phyloP scores from a whole-genome alignment of 2,329 filamentous ascomycete genomes.

The Exophiala bonariae region DNA sequence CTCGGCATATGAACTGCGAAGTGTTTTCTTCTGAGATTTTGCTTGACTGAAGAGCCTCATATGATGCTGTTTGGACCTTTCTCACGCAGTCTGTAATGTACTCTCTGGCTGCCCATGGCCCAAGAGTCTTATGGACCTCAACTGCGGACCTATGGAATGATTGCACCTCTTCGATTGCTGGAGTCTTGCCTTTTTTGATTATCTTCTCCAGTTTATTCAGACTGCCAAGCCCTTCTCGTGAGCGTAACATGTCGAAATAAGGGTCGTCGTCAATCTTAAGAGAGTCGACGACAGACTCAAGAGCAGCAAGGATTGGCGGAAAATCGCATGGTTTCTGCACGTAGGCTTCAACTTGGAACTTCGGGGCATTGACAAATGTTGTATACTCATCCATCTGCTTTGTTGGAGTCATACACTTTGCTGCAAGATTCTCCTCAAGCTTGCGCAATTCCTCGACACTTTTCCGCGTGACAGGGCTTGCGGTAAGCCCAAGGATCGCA shows the following conservation, averaged over 20 bases:
- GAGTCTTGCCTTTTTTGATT: constrained; percentile 35
- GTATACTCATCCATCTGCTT: constrained; percentile 68
- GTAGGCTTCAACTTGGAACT: constrained; percentile 46
- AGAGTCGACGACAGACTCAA: constrained; percentile 42
- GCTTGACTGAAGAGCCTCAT: not conserved
- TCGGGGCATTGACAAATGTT: constrained; percentile 67
- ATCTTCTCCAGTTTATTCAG: constrained; percentile 30
- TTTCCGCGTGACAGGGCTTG: constrained; percentile 67
- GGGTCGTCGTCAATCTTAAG: constrained; percentile 65
- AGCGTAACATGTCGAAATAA: constrained; percentile 51
- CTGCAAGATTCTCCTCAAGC: constrained; percentile 70
- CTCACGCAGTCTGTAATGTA: constrained; percentile 58
- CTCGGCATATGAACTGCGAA: constrained; percentile 9
- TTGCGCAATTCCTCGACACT: constrained; percentile 32
- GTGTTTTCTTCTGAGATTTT: not conserved
- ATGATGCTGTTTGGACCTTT: constrained; percentile 28
- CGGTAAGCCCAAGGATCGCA: constrained; percentile 74
- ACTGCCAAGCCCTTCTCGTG: constrained; percentile 37
- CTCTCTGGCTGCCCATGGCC: constrained; percentile 67
- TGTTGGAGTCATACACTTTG: constrained; percentile 68
- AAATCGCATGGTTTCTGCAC: constrained; percentile 4
- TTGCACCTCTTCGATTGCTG: constrained; percentile 52
- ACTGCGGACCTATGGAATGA: constrained; percentile 52
- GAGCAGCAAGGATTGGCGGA: constrained; percentile 40
- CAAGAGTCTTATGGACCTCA: constrained; percentile 59